phyloP scores from a whole-genome alignment of 495 filamentous ascomycete species.

The Choiromyces venosus region DNA sequence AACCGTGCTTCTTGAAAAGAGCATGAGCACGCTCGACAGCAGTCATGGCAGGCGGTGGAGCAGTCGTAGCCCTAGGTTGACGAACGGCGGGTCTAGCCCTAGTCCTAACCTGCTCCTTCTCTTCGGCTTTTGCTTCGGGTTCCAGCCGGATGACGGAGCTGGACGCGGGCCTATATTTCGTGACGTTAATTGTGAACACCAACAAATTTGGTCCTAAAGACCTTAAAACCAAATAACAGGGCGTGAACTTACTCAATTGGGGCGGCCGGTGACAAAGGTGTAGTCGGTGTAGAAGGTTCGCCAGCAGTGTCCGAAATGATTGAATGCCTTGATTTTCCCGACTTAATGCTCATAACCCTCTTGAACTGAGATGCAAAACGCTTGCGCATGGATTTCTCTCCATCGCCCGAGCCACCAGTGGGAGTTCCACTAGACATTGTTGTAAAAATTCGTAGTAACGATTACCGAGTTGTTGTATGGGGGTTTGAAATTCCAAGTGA shows the following conservation, averaged over 20 bases:
- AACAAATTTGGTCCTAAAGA: neutral
- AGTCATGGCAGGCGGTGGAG: slow-evolving; percentile 31
- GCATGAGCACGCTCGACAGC: slow-evolving; percentile 39
- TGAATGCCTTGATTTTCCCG: slow-evolving; percentile 8
- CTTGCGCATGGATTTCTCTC: slow-evolving; percentile 35
- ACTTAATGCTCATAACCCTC: slow-evolving; percentile 35
- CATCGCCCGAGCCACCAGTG: slow-evolving; percentile 11
- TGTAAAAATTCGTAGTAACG: neutral
- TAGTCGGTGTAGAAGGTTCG: neutral
- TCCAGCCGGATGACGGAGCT: slow-evolving; percentile 4
- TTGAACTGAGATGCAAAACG: slow-evolving; percentile 35
- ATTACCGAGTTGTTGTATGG: neutral
- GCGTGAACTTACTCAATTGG: slow-evolving; percentile 24
- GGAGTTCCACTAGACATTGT: slow-evolving; percentile 32
- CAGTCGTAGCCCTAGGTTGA: slow-evolving; percentile 21
- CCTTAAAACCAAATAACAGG: neutral
- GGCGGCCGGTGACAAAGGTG: neutral
- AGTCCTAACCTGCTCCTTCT: slow-evolving; percentile 5
- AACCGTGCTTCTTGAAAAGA: slow-evolving; percentile 41
- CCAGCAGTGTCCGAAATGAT: neutral
- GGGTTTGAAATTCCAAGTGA: slow-evolving; percentile 3
- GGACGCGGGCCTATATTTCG: slow-evolving; percentile 10
- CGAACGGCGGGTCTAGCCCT: slow-evolving; percentile 3
- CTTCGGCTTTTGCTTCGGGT: slow-evolving; percentile 7
- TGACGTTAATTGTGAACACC: slow-evolving; percentile 7